These are phyloP conservation scores for Phaffomyces opuntiae DNA, from an alignment of 805 yeast genomes.

Conservation along the genomic window DNA sequence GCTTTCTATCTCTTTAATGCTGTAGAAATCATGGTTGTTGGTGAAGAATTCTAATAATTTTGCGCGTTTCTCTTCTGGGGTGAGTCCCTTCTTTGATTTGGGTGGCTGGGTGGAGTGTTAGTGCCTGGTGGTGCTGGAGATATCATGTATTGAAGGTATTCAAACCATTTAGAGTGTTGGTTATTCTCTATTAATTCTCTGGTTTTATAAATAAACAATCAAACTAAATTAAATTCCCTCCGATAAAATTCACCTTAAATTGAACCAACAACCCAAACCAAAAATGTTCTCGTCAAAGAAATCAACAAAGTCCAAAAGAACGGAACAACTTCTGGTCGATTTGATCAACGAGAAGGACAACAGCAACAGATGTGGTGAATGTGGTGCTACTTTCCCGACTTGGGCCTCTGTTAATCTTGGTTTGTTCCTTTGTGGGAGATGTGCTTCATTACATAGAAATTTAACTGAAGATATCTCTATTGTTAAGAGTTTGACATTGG, in stretches of 20 bases:
- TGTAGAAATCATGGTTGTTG: conserved; percentile 34
- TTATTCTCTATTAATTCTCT: no score
- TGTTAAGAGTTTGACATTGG: conserved; percentile 69
- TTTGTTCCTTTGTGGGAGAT: conserved; percentile 72
- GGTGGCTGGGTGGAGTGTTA: conserved; percentile 8
- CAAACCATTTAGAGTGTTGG: neutral
- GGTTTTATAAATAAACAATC: no score
- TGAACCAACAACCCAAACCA: neutral
- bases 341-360: conserved; percentile 54
- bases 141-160: neutral
- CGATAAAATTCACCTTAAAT: neutral
- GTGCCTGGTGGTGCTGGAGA: neutral
- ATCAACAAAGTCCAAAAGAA: conserved; percentile 29
- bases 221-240: neutral
- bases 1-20: conserved; percentile 45
- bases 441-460: conserved; percentile 72
- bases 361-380: conserved; percentile 73
- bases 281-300: conserved; percentile 28
- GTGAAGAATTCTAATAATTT: conserved; percentile 34
- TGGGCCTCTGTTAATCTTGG: conserved; percentile 39
- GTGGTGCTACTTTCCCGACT: conserved; percentile 58
- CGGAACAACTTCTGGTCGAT: conserved; percentile 48
- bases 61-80: conserved; percentile 33
- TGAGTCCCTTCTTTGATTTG: conserved; percentile 23
- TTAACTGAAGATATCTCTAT: conserved; percentile 54